Conservation (phyloP, 2,329 filamentous ascomycete species). For the Hansfordia pulvinata region DNA sequence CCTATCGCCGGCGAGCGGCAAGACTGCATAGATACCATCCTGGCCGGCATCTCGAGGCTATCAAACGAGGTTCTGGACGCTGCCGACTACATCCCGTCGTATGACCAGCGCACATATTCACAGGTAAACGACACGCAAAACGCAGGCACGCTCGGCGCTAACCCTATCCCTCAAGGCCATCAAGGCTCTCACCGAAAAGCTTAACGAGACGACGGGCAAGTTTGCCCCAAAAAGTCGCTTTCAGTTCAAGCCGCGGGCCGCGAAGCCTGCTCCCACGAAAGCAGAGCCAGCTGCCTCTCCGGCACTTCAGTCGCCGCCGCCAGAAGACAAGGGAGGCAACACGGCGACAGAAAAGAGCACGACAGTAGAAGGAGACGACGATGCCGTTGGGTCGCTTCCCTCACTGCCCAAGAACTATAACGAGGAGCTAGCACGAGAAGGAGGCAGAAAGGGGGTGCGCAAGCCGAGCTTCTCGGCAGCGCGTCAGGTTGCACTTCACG, state of each 20-base stretch:
- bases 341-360: constrained; percentile 24
- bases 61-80: constrained; percentile 79
- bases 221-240: constrained; percentile 70
- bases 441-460: constrained; percentile 24
- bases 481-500: constrained; percentile 48
- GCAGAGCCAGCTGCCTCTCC: constrained; percentile 22
- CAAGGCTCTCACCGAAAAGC: constrained; percentile 66
- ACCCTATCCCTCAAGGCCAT: constrained; percentile 40
- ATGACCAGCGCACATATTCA: constrained; percentile 78
- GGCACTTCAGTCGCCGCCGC: constrained; percentile 3
- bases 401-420: constrained; percentile 37
- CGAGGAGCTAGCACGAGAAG: constrained; percentile 30
- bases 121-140: constrained; percentile 51
- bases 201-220: constrained; percentile 54
- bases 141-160: neutral
- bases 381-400: neutral
- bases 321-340: constrained; percentile 7
- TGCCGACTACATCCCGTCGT: constrained; percentile 67
- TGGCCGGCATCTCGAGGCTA: constrained; percentile 66
- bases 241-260: constrained; percentile 57
- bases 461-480: constrained; percentile 51
- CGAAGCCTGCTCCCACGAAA: constrained; percentile 31
- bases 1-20: constrained; percentile 60
- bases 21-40: constrained; percentile 67
- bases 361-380: constrained; percentile 11